Conservation (phyloP, 257 asterid genomes). For the Striga asiatica region DNA sequence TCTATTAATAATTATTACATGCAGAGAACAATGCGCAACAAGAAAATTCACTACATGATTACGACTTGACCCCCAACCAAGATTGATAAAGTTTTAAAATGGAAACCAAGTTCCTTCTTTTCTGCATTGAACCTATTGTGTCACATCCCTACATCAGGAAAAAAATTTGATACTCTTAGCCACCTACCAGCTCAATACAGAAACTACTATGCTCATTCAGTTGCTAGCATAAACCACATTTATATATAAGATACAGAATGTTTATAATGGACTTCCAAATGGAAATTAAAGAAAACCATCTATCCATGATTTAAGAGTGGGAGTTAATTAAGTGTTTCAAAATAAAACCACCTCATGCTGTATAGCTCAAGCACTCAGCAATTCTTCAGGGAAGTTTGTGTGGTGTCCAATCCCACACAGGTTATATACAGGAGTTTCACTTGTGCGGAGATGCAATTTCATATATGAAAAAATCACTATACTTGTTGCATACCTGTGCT, state of each 20-base stretch:
- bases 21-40: no score
- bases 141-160: background rate
- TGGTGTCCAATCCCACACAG: background rate
- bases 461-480: background rate
- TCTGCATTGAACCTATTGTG: no score
- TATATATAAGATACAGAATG: background rate
- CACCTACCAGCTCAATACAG: no score
- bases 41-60: no score
- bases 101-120: background rate
- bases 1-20: no score
- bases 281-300: background rate
- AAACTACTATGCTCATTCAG: background rate
- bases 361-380: background rate
- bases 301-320: background rate
- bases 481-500: constrained; percentile 63
- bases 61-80: background rate
- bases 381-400: background rate
- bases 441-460: background rate
- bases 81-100: background rate
- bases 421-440: constrained; percentile 1
- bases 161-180: no score
- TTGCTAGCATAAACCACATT: background rate
- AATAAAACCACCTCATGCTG: constrained; percentile 1
- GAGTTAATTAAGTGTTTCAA: background rate
- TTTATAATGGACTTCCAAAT: background rate